These are phyloP conservation scores for Fistulinella prunicolor DNA, from an alignment of 768 basidiomycete genomes.

Conservation along the genomic window DNA sequence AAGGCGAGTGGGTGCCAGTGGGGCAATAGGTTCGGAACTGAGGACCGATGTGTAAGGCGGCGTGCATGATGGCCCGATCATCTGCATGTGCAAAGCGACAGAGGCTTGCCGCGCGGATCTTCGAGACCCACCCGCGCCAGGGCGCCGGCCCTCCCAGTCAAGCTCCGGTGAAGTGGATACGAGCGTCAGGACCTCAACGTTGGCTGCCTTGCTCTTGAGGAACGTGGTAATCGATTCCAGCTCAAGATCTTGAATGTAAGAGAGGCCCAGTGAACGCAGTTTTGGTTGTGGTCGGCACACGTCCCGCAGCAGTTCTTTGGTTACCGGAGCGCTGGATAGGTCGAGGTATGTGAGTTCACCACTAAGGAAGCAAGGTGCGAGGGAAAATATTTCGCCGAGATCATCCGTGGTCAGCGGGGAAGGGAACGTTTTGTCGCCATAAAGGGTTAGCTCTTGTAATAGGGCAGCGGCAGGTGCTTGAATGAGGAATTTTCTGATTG, in stretches of 20 bases:
- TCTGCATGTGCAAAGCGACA: conserved; percentile 68
- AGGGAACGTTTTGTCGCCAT: conserved; percentile 82
- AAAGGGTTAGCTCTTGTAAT: conserved; percentile 80
- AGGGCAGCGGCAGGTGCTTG: conserved; percentile 58
- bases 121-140: conserved; percentile 28
- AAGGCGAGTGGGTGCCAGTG: conserved; percentile 60
- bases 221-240: conserved; percentile 67
- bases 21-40: conserved; percentile 27
- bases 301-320: conserved; percentile 47
- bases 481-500: conserved; percentile 71
- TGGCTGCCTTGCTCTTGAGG: conserved; percentile 59
- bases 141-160: conserved; percentile 44
- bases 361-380: conserved; percentile 75
- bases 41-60: conserved; percentile 71
- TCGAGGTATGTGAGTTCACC: conserved; percentile 85
- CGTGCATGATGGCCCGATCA: conserved; percentile 79
- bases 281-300: conserved; percentile 61
- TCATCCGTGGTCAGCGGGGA: conserved; percentile 69
- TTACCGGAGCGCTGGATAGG: conserved; percentile 79
- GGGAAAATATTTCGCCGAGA: conserved; percentile 59
- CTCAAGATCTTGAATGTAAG: conserved; percentile 72
- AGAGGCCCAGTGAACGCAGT: conserved; percentile 87
- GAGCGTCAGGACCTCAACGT: conserved; percentile 85
- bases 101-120: conserved; percentile 64
- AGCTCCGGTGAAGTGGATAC: conserved; percentile 75